Evolutionary conservation across 1,284 basidiomycete genomes (phyloP), one percentile per base, ranked within the genome.

Genomic region (Kwoniella shivajii): DNA sequence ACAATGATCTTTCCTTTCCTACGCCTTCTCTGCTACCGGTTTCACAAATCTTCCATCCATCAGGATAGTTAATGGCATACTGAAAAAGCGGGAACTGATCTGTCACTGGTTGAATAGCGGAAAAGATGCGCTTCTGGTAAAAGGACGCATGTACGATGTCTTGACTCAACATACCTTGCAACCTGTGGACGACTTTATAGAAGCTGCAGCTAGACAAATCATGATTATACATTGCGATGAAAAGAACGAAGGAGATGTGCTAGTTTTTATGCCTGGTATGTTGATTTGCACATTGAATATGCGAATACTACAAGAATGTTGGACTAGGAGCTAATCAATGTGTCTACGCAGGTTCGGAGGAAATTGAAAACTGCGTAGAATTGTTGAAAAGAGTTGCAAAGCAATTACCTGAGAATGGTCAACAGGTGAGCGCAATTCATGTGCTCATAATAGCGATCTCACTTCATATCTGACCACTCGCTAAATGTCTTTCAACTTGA

Each of bases 81-180:
- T 30, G 10, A 45, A 45, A 10, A 0, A n/a, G 9, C 16, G 14
- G 18, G 14, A 22, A 22, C 45, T 47, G 45, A 47, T 47, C 36
- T 33, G 26, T 13, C 9, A 18, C 24, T 41, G 6, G 42, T 43
- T 33, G 14, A 16, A 31, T 38, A 69, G 69, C 11, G 66, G 64
- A 5, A 54, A 65, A 20, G 60, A 62, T n/a, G 87, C 96, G 16
- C 78, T 96, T 16, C 93, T 94, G 73, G 86, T 99, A 51, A 88
- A 93, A 77, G 95, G 95, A 22, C 85, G 95, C 30, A 92, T 96
- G 74, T 90, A 94, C 71, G 86, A 89, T n/a, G 95, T 99, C 31
- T 85, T 70, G 86, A 97, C 76, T 82, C 88, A 4, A 78, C 88
- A 94, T 72, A 84, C 88, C 0, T 79, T 83, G 2, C 80, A 85